Conservation (phyloP, 2,329 filamentous ascomycete genomes). For the Ceratocystiopsis brevicomis region DNA sequence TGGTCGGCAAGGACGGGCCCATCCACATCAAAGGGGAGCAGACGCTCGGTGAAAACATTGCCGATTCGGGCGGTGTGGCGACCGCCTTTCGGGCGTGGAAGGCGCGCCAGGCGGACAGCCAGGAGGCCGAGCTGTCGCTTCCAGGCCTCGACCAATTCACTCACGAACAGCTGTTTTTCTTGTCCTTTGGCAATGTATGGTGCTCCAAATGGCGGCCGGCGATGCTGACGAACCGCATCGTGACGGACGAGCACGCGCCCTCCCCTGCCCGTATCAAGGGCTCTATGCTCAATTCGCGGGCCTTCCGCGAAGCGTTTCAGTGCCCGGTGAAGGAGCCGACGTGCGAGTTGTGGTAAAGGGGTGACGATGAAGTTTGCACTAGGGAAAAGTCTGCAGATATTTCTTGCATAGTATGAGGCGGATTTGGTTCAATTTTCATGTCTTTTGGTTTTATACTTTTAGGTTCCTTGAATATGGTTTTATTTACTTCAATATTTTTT, state of each 20-base stretch:
- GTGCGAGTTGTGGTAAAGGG: conserved; percentile 49
- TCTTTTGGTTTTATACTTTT: too few relatives aligned
- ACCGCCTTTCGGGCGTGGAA: conserved; percentile 49
- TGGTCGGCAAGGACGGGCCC: conserved; percentile 34
- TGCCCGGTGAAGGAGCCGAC: conserved; percentile 46
- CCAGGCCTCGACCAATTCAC: conserved; percentile 43
- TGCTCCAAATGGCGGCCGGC: conserved; percentile 45
- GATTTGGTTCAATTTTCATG: too few relatives aligned
- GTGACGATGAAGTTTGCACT: conserved; percentile 9
- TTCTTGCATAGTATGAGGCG: too few relatives aligned
- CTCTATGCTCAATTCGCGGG: conserved; percentile 46
- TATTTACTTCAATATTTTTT: too few relatives aligned
- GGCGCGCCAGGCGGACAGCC: conserved; percentile 19
- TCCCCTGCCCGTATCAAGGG: conserved; percentile 41
- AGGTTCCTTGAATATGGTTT: too few relatives aligned
- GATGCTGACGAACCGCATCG: conserved; percentile 35
- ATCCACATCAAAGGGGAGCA: conserved; percentile 43
- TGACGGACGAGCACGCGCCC: conserved; percentile 47
- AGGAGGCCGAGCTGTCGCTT: conserved; percentile 17
- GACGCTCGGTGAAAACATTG: conserved; percentile 53
- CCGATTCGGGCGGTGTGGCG: conserved; percentile 47
- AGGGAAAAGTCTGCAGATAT: too few relatives aligned
- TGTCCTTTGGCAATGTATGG: conserved; percentile 46
- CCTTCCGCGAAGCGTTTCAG: conserved; percentile 48
- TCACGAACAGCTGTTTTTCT: conserved; percentile 51